Evolutionary conservation across 2,329 filamentous ascomycete genomes (phyloP).

Genomic region (Aspergillus niger): DNA sequence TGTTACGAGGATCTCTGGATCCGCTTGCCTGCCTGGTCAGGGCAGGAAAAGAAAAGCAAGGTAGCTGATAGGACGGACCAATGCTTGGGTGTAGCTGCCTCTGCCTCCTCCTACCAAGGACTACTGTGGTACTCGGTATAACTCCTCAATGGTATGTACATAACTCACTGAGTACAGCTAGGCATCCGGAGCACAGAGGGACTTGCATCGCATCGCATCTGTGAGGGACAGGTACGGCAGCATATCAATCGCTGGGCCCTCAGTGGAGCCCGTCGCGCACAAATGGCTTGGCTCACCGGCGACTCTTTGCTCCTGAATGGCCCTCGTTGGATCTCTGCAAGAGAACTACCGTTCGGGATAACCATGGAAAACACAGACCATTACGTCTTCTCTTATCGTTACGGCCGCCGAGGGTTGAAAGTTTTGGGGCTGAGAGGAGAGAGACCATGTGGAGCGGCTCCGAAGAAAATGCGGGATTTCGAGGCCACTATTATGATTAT

Average conservation of each 20-base stretch:
- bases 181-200: neutral
- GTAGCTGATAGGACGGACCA: neutral
- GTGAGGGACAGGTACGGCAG: conserved; percentile 17
- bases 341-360: conserved; percentile 22
- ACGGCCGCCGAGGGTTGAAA: neutral
- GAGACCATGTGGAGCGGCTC: neutral
- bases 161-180: neutral
- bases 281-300: conserved; percentile 16
- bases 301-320: conserved; percentile 12
- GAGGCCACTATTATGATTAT: neutral
- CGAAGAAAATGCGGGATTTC: neutral
- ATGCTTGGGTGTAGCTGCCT: neutral
- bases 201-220: neutral
- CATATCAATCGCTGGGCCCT: conserved; percentile 19
- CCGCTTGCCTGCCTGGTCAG: neutral
- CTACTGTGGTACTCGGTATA: neutral
- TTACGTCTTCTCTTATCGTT: conserved; percentile 2
- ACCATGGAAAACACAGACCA: conserved; percentile 20
- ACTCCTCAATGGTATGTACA: neutral
- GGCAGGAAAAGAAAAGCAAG: neutral
- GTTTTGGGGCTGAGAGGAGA: neutral
- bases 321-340: conserved; percentile 2
- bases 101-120: neutral
- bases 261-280: conserved; percentile 21
- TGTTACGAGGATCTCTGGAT: conserved; percentile 1